Conservation (phyloP, 2,329 filamentous ascomycete species). For the Phialophora chinensis region DNA sequence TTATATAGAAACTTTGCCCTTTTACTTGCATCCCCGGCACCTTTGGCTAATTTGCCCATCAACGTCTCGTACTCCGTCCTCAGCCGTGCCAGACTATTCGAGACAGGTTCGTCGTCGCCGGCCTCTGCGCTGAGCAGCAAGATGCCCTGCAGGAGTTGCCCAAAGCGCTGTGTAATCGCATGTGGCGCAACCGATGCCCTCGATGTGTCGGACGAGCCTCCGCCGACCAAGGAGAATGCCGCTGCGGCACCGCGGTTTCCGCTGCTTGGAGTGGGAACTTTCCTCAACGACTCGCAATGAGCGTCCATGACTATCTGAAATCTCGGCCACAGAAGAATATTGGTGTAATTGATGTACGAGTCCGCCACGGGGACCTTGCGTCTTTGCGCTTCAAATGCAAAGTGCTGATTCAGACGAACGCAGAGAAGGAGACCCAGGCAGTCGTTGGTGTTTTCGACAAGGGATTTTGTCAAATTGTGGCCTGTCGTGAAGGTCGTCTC, state of each 20-base stretch:
- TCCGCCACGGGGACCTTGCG: constrained; percentile 89
- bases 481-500: constrained; percentile 87
- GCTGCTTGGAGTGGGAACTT: constrained; percentile 51
- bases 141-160: constrained; percentile 86
- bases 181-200: constrained; percentile 82
- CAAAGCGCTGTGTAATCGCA: constrained; percentile 91
- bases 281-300: constrained; percentile 85
- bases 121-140: constrained; percentile 84
- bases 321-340: constrained; percentile 95
- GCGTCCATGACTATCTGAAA: constrained; percentile 93
- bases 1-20: constrained; percentile 89
- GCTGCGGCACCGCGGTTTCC: constrained; percentile 54
- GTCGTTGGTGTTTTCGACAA: constrained; percentile 79
- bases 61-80: constrained; percentile 84
- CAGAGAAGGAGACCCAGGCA: constrained; percentile 87
- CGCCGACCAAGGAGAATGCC: constrained; percentile 58
- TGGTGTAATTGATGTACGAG: constrained; percentile 89
- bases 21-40: constrained; percentile 77
- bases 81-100: constrained; percentile 76
- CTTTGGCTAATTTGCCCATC: constrained; percentile 75
- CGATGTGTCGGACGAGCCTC: constrained; percentile 58
- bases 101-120: constrained; percentile 91
- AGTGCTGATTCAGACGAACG: constrained; percentile 89
- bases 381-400: constrained; percentile 91
- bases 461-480: constrained; percentile 73